These are phyloP conservation scores for Penicillium vulpinum DNA, from an alignment of 2,329 filamentous ascomycete species.

Conservation along the genomic window DNA sequence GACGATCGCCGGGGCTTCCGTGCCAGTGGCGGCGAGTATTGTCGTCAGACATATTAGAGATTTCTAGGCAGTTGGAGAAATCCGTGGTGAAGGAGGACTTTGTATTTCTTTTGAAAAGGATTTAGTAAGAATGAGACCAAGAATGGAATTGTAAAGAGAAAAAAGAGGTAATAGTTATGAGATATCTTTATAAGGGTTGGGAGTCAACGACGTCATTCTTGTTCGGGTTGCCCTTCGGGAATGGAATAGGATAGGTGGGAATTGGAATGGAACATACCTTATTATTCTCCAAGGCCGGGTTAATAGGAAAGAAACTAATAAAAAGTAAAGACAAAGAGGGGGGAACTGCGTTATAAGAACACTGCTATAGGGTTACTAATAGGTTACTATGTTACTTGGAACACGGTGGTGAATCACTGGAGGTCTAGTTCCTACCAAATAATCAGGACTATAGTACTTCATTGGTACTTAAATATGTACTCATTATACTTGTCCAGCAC, in stretches of 20 bases:
- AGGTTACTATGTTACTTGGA: background rate
- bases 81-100: slow-evolving; percentile 7
- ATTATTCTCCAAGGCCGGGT: background rate
- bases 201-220: slow-evolving; percentile 28
- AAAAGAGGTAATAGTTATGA: background rate
- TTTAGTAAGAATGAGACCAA: background rate
- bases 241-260: background rate
- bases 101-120: background rate
- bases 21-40: slow-evolving; percentile 37
- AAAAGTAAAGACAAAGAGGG: background rate
- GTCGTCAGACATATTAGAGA: slow-evolving; percentile 25
- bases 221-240: background rate
- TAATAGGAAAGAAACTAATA: background rate
- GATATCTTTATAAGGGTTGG: background rate
- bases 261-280: background rate
- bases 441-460: background rate
- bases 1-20: slow-evolving; percentile 33
- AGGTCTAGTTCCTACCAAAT: background rate
- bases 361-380: background rate
- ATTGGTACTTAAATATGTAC: background rate
- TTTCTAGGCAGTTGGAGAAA: slow-evolving; percentile 3
- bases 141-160: background rate
- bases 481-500: background rate
- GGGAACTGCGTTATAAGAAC: background rate
- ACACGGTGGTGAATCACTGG: background rate